phyloP scores from a whole-genome alignment of 78 protist genomes.

The Guillardia theta region DNA sequence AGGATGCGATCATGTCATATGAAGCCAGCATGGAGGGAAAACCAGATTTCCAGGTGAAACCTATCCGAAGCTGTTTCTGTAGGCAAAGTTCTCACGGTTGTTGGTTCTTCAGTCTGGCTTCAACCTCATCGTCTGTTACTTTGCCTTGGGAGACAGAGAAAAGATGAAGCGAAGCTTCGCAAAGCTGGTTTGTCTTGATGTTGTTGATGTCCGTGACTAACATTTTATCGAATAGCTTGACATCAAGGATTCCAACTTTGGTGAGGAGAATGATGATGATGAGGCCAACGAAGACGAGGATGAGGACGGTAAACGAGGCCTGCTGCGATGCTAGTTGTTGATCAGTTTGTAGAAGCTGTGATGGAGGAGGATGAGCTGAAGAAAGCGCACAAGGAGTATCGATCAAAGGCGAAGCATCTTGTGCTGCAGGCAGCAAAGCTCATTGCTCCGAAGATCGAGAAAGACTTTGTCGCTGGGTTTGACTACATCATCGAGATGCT shows the following conservation, averaged over 20 bases:
- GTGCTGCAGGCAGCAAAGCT: constrained; percentile 57
- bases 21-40: constrained; percentile 61
- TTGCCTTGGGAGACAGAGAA: constrained; percentile 62
- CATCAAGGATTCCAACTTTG: too few species aligned
- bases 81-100: too few species aligned
- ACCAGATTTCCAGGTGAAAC: constrained; percentile 58
- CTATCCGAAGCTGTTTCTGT: too few species aligned
- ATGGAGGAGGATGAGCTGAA: constrained; percentile 25
- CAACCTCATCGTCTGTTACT: constrained; percentile 77
- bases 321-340: neutral
- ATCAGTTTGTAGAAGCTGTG: neutral
- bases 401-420: neutral
- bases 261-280: too few species aligned
- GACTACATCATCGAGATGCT: constrained; percentile 13
- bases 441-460: constrained; percentile 69
- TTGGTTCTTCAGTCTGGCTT: constrained; percentile 38
- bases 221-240: too few species aligned
- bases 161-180: constrained; percentile 39
- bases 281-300: too few species aligned
- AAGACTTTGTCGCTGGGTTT: constrained; percentile 8
- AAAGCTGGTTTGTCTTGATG: neutral
- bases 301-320: too few species aligned
- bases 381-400: neutral
- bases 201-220: neutral
- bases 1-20: constrained; percentile 67